Conservation (phyloP, 1,139 yeast genomes). For the Saccharomyces hybrid region DNA sequence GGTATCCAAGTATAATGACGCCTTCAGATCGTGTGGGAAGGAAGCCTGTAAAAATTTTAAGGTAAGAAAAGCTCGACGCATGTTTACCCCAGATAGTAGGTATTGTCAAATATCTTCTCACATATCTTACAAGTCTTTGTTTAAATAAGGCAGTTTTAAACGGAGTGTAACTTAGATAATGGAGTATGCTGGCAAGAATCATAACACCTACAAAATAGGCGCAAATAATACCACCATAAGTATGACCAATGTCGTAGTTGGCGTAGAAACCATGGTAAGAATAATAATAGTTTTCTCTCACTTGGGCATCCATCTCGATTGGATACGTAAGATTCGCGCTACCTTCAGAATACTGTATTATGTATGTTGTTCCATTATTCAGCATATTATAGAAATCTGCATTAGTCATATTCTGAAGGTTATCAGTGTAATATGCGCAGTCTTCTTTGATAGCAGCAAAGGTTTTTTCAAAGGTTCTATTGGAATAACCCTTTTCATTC, state of each 20-base stretch:
- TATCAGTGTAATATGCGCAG: slow-evolving; percentile 8
- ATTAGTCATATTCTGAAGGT: slow-evolving; percentile 7
- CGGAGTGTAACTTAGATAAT: slow-evolving; percentile 11
- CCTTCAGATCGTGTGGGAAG: slow-evolving; percentile 51
- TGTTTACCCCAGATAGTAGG: slow-evolving; percentile 17
- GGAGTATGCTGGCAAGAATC: slow-evolving; percentile 7
- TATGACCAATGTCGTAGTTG: slow-evolving; percentile 16
- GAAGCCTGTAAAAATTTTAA: slow-evolving; percentile 12
- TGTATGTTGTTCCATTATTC: slow-evolving; percentile 12
- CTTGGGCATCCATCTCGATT: slow-evolving; percentile 8
- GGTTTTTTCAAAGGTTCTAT: slow-evolving; percentile 11
- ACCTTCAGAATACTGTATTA: slow-evolving; percentile 3
- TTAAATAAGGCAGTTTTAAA: slow-evolving; percentile 8
- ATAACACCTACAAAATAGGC: slow-evolving; percentile 12
- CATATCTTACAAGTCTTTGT: slow-evolving; percentile 8
- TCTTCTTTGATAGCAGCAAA: slow-evolving; percentile 7
- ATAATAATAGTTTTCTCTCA: slow-evolving; percentile 7
- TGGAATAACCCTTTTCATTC: slow-evolving; percentile 4
- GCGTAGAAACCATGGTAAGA: slow-evolving; percentile 15
- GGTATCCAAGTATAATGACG: slow-evolving; percentile 40
- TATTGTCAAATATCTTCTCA: slow-evolving; percentile 13
- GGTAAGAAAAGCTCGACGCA: slow-evolving; percentile 11
- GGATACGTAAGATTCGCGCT: slow-evolving; percentile 8
- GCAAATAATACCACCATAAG: slow-evolving; percentile 10
- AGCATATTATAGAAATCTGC: slow-evolving; percentile 9